phyloP scores from a whole-genome alignment of 495 filamentous ascomycete genomes.

The Neurospora sp. region DNA sequence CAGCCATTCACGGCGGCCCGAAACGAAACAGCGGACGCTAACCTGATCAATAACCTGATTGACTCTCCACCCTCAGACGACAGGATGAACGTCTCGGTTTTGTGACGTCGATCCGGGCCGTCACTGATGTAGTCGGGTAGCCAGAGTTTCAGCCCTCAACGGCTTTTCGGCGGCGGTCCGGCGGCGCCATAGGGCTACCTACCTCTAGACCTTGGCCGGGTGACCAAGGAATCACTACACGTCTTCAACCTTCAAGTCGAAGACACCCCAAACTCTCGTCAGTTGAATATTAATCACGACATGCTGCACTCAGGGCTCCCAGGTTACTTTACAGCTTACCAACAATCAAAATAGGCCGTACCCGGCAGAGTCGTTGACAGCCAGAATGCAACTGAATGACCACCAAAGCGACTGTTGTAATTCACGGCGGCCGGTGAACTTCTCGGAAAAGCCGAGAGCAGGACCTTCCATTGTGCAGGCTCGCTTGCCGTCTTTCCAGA shows the following conservation, averaged over 20 bases:
- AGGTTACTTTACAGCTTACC: neutral
- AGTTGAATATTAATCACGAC: neutral
- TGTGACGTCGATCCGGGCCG: neutral
- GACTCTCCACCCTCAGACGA: neutral
- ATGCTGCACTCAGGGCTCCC: neutral
- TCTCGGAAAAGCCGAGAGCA: neutral
- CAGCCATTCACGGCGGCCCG: neutral
- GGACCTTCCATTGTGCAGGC: conserved; percentile 5
- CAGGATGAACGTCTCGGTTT: neutral
- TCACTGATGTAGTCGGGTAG: neutral
- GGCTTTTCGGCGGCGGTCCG: neutral
- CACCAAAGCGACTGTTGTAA: neutral
- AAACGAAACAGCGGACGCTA: neutral
- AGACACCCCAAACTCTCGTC: neutral
- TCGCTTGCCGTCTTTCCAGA: conserved; percentile 23
- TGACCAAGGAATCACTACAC: neutral
- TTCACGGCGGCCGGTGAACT: neutral
- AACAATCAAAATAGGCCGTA: neutral
- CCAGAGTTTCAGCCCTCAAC: neutral
- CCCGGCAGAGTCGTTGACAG: too few species aligned
- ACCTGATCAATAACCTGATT: neutral
- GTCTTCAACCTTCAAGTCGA: neutral
- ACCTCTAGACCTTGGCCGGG: neutral
- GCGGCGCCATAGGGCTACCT: neutral
- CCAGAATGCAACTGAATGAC: neutral